Base-by-base conservation (phyloP, 169 alveolate species). In the Plasmodium coatneyi region DNA sequence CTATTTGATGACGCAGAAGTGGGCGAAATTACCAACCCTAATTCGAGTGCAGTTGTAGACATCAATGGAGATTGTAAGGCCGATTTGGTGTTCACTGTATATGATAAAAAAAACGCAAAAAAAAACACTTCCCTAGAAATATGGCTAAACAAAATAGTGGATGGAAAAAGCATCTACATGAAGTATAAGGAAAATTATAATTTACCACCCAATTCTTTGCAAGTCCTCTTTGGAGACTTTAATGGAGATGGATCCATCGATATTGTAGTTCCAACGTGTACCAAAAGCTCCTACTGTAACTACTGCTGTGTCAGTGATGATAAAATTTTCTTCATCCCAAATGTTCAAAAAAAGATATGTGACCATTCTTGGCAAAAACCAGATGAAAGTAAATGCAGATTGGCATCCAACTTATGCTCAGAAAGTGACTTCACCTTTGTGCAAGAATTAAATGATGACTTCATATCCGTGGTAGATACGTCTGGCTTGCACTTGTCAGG, bases 1-100 rank as follows among this genome's bases (percentile, higher is more conserved):
- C 60, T 52, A 43, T 80, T 95, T 54, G 74, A 54, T 46, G 95
- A 95, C 28, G 54, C 30, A 82, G 95, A 92, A 22, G 72, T 86
- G n/a, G 71, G 49, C 7, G 84, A 92, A 91, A 96, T 96, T 78
- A 96, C 94, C 19, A 86, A 92, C 39, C 98, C 97, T 39, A 98
- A 97, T 86, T 96, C 98, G 10, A 95, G 96, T 19, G 97, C 98
- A 16, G 95, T 97, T 72, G 97, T 97, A 56, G 98, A 97, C 90
- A 94, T 97, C 83, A 95, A 97, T 79, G 98, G 98, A 7, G 98
- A 97, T 83, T 96, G 98, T 80, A 96, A 98, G 78, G 91, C 98
- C 1, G 98, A 97, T 84, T 89, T 97, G 71, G 97, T 97, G 1
- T 96, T 97, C 49, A 95, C 95, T 39, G 95, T 96, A 10, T 82